Evolutionary conservation across 2,329 filamentous ascomycete species (phyloP), one percentile per base, ranked within the genome.

Genomic region (Cryphonectria nitschkei): DNA sequence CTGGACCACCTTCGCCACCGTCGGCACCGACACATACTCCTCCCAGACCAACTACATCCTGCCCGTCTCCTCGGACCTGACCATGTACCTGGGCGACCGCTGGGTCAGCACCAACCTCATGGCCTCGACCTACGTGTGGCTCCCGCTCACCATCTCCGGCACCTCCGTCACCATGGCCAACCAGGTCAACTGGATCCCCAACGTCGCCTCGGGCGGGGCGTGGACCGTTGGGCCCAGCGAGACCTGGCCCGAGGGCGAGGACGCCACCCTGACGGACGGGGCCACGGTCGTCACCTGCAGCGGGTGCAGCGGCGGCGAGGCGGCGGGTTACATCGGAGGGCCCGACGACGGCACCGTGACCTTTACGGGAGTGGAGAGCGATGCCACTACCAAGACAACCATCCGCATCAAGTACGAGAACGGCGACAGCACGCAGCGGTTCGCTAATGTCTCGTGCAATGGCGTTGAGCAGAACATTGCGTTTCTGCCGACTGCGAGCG

Each of bases 11-110:
- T 90, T 92, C 67, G 89, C 86, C 0, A 83, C 86, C 32, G 75
- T 79, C 0, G 89, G 88, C 1, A 83, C 84, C n/a, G 83, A 80
- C 54, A 91, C 90, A 0, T 90, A 87, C 74, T 78, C 79, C 9
- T 88, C 85, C 2, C 89, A 92, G 76, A 89, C 87, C 1, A 87
- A 83, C 64, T 90, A 84, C 74, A 81, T 92, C 26, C 82, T 91
- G 0, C 82, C 82, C 0, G 71, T 83, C 5, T 81, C 82, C 52
- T 74, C 75, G 66, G 73, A 75, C 46, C 77, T 80, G 19, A 82
- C 83, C 64, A 83, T 90, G 73, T 92, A 91, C 79, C 85, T 91
- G 79, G 90, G 90, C 26, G 90, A 92, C 78, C 87, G 90, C 41
- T 92, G 90, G 90, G 79, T 87, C 0, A 85, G 83, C 6, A 76